These are phyloP conservation scores for Lactarius pseudohatsudake DNA, from an alignment of 768 basidiomycete genomes.

Conservation along the genomic window DNA sequence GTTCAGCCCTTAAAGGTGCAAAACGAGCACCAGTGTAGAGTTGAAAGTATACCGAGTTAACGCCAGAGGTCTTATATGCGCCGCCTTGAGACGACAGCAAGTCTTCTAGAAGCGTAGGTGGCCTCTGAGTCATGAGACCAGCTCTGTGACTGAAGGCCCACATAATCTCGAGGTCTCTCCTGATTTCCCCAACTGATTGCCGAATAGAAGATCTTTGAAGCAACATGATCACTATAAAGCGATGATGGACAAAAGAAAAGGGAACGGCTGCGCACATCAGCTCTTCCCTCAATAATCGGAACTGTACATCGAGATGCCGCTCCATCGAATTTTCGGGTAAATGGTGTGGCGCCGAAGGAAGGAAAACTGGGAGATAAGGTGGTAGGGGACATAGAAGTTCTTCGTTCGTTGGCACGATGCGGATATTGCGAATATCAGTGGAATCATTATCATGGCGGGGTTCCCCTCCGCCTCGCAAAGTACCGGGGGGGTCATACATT, in stretches of 20 bases:
- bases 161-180: conserved; percentile 28
- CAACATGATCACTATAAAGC: conserved; percentile 1
- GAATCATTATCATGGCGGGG: conserved; percentile 71
- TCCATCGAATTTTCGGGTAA: conserved; percentile 59
- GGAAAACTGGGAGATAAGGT: conserved; percentile 63
- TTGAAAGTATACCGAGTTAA: conserved; percentile 58
- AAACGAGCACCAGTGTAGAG: conserved; percentile 58
- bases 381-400: conserved; percentile 52
- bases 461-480: conserved; percentile 43
- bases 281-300: conserved; percentile 72
- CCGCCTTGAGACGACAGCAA: conserved; percentile 57
- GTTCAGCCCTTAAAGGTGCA: conserved; percentile 45
- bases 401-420: conserved; percentile 65
- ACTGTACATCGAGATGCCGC: conserved; percentile 68
- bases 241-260: background rate
- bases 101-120: conserved; percentile 43
- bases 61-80: conserved; percentile 48
- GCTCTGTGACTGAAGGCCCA: background rate
- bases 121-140: background rate
- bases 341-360: conserved; percentile 64
- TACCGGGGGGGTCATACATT: conserved; percentile 57
- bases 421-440: conserved; percentile 53
- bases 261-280: conserved; percentile 47
- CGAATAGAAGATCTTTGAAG: conserved; percentile 28
- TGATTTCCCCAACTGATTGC: conserved; percentile 25